Conservation (phyloP, 78 protist genomes). For the Dictyostelium firmibasis region DNA sequence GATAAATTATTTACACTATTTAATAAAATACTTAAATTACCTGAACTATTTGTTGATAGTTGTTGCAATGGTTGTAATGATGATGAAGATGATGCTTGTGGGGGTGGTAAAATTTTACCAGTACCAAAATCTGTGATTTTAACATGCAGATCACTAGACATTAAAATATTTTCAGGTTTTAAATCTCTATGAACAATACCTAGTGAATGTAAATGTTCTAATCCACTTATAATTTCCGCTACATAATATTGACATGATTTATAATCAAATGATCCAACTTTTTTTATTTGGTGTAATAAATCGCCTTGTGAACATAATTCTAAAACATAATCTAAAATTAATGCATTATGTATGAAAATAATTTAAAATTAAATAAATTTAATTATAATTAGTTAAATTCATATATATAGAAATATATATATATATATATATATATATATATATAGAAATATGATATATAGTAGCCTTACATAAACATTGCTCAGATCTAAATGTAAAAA, state of each 20-base stretch:
- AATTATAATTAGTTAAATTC: too few relatives aligned
- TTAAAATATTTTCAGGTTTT: slow-evolving; percentile 85
- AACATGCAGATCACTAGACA: slow-evolving; percentile 82
- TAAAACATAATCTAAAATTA: slow-evolving; percentile 86
- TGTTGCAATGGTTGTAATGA: neutral
- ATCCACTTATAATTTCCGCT: slow-evolving; percentile 87
- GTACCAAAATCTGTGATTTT: slow-evolving; percentile 88
- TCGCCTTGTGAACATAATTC: slow-evolving; percentile 88
- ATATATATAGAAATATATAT: too few relatives aligned
- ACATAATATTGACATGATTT: slow-evolving; percentile 67
- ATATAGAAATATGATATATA: too few relatives aligned
- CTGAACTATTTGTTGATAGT: slow-evolving; percentile 10
- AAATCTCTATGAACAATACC: slow-evolving; percentile 86
- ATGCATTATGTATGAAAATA: too few relatives aligned
- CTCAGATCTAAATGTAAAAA: slow-evolving; percentile 85
- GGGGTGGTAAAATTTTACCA: slow-evolving; percentile 40
- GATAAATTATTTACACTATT: neutral
- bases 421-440: too few relatives aligned
- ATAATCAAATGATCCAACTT: slow-evolving; percentile 77
- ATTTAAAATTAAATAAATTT: too few relatives aligned
- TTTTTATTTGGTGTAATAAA: slow-evolving; percentile 67
- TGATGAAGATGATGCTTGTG: too few relatives aligned
- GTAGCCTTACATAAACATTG: slow-evolving; percentile 79
- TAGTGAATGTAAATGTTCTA: slow-evolving; percentile 74
- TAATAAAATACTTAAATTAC: neutral